Evolutionary conservation across 352 stramenopile genomes (phyloP).

Genomic region (Globisporangium splendens): DNA sequence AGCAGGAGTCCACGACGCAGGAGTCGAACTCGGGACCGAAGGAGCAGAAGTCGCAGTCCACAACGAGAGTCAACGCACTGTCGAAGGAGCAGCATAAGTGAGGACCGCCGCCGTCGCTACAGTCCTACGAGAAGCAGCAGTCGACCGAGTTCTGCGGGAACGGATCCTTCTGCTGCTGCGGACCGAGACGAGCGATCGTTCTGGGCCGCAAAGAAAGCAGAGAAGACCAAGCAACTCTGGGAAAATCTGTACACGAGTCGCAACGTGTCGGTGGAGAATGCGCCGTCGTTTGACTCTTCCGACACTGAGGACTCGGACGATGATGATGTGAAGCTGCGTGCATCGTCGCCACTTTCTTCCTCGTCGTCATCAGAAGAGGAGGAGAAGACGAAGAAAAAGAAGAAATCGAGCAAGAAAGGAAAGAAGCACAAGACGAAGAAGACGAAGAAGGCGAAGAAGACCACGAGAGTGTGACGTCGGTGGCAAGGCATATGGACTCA

Average conservation of each 20-base stretch:
- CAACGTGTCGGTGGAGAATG: conserved; percentile 47
- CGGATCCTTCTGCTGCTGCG: too few relatives aligned
- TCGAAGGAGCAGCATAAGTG: conserved; percentile 2
- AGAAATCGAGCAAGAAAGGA: conserved; percentile 22
- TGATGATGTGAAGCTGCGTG: conserved; percentile 27
- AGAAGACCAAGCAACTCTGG: conserved; percentile 52
- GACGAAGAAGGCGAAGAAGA: conserved; percentile 5
- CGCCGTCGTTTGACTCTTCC: conserved; percentile 29
- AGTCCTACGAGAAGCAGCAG: too few relatives aligned
- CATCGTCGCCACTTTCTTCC: conserved; percentile 2
- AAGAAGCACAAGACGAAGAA: conserved; percentile 19
- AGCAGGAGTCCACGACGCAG: conserved; percentile 11
- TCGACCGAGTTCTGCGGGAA: too few relatives aligned
- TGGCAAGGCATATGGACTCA: neutral
- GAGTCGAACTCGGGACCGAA: conserved; percentile 8
- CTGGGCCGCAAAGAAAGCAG: conserved; percentile 57
- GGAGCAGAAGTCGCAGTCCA: conserved; percentile 16
- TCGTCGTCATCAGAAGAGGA: conserved; percentile 17
- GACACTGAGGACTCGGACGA: conserved; percentile 36
- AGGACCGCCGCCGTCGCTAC: neutral
- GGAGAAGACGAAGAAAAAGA: conserved; percentile 24
- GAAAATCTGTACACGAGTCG: conserved; percentile 33
- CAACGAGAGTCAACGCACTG: conserved; percentile 1
- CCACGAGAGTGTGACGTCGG: conserved; percentile 9
- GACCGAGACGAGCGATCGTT: conserved; percentile 34